Evolutionary conservation across 2,329 filamentous ascomycete genomes (phyloP).

Genomic region (Trichoderma sp.): DNA sequence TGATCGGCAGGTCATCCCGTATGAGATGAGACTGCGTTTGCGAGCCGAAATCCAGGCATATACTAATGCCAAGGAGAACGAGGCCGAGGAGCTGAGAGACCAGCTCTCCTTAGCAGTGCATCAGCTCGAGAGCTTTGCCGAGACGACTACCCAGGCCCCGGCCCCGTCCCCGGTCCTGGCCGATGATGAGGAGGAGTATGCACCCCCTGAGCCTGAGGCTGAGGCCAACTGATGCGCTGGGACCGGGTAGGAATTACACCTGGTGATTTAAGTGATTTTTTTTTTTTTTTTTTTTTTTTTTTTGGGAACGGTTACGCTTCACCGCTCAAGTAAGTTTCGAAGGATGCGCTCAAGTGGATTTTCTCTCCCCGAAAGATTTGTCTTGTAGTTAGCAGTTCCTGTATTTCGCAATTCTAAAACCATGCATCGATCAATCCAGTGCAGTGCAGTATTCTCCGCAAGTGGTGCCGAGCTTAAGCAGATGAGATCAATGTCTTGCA

Average conservation of each 20-base stretch:
- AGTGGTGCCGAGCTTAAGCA: not conserved
- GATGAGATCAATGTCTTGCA: not conserved
- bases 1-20: conserved; percentile 1
- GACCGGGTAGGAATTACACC: not conserved
- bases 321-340: no score
- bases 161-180: no score
- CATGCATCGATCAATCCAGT: not conserved
- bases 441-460: not conserved
- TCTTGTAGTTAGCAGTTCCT: no score
- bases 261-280: not conserved
- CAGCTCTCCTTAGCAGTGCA: not conserved
- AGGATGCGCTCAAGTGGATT: no score
- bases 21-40: not conserved
- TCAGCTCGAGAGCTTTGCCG: not conserved
- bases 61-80: not conserved
- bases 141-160: no score
- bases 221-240: not conserved
- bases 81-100: not conserved
- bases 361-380: no score
- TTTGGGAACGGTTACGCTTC: no score
- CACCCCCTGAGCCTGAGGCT: not conserved
- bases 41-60: not conserved
- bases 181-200: no score
- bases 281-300: no score
- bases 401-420: no score